Evolutionary conservation across 768 basidiomycete species (phyloP), one percentile per base, ranked within the genome.

Genomic region (Phlebiopsis gigantea): DNA sequence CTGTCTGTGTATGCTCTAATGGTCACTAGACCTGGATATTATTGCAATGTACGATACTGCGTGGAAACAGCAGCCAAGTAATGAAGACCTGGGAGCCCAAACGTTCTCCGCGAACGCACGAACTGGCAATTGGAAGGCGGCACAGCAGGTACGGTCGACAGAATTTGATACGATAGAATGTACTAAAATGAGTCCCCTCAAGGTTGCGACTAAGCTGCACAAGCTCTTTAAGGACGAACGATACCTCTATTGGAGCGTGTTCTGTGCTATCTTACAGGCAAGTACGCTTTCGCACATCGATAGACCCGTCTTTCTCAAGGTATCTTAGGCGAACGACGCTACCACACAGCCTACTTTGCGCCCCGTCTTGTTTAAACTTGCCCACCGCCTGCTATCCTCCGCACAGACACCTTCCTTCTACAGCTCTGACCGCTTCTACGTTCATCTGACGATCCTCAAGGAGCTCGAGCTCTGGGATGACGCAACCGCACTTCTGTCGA

Each of bases 21-120:
- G 30, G 78, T n/a, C 15, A 17, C 12, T 48, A 83, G 90, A 89
- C 70, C 81, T 82, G 58, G 91, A 93, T 70, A 84, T 87, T 75
- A 81, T 91, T 43, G 76, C 76, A 8, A 90, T 93, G 87, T 93
- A 88, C 64, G 92, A 93, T 59, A 85, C 90, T 48, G 91, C 91
- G 1, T 92, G 81, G 74, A 91, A 87, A 69, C 83, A 85, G 59
- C 83, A 88, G 57, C 91, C 91, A 19, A 64, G 71, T 4, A 92
- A 90, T 65, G 92, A 93, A 66, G 91, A 93, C 59, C 81, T 92
- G 8, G 91, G 86, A 21, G 79, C 80, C 22, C 90, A 93, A 67
- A 85, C 88, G 0, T 93, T 93, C 74, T 88, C 91, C 66, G 90
- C 91, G 19, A 88, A 92, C 65, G 82, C 87, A 30, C 82, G 89